These are phyloP conservation scores for Dactylonectria macrodidyma DNA, from an alignment of 2,329 filamentous ascomycete genomes.

Conservation along the genomic window DNA sequence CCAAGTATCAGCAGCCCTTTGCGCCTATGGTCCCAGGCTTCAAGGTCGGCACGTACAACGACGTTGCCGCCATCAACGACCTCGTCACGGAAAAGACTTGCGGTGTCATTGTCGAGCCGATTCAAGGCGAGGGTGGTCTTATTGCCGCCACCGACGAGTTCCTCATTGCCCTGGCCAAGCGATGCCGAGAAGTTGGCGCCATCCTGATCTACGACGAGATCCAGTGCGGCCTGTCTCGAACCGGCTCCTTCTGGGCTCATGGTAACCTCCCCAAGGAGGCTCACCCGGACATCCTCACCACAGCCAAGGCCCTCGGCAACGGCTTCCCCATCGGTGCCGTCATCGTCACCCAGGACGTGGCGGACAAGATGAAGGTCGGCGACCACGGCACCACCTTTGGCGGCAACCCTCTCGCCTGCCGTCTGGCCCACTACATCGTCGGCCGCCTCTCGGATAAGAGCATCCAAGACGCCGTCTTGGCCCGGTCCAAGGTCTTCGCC, in stretches of 20 bases:
- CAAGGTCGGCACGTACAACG: slow-evolving; percentile 88
- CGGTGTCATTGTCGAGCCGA: slow-evolving; percentile 95
- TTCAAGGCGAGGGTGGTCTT: slow-evolving; percentile 96
- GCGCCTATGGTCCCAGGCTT: slow-evolving; percentile 96
- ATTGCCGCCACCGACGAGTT: slow-evolving; percentile 88
- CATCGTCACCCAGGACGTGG: slow-evolving; percentile 58
- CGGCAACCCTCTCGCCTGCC: slow-evolving; percentile 88
- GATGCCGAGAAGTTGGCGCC: slow-evolving; percentile 89
- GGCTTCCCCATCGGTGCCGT: slow-evolving; percentile 93
- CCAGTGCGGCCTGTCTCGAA: slow-evolving; percentile 91
- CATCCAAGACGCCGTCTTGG: slow-evolving; percentile 78
- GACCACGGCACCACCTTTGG: slow-evolving; percentile 97
- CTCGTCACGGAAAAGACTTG: slow-evolving; percentile 90
- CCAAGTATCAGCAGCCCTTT: slow-evolving; percentile 97
- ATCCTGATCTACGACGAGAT: slow-evolving; percentile 97
- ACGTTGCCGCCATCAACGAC: slow-evolving; percentile 78
- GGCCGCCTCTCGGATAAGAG: slow-evolving; percentile 79
- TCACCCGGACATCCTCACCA: slow-evolving; percentile 94
- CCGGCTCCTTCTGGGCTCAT: slow-evolving; percentile 93
- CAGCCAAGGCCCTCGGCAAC: slow-evolving; percentile 96
- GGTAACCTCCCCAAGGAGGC: slow-evolving; percentile 79
- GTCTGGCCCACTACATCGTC: slow-evolving; percentile 90
- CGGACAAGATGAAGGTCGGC: slow-evolving; percentile 67
- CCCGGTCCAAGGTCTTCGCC: slow-evolving; percentile 72
- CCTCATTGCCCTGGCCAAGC: slow-evolving; percentile 83